Percentiles rank a stretch among this genome's conserved stretches.
Conservation (phyloP, 257 asterid species). For the Solanum neorickii region DNA sequence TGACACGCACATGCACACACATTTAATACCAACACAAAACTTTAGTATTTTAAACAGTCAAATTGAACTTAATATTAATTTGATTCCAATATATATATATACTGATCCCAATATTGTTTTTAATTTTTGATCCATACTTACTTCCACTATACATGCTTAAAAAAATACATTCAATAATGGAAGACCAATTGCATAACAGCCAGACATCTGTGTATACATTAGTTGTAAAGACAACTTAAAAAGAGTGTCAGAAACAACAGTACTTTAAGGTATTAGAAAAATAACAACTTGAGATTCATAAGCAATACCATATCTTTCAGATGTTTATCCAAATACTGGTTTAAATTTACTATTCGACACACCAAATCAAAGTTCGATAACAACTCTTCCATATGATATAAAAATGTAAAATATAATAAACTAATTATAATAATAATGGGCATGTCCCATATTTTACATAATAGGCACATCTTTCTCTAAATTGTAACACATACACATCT, state of each 20-base stretch:
- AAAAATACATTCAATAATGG: slow-evolving; percentile 14
- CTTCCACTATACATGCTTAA: slow-evolving; percentile 5
- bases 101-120: slow-evolving; percentile 8
- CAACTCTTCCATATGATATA: background rate
- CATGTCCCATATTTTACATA: background rate
- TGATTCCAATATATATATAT: slow-evolving; percentile 7
- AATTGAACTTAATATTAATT: slow-evolving; percentile 4
- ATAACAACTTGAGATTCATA: background rate
- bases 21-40: slow-evolving; percentile 19
- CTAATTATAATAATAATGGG: background rate
- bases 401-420: background rate
- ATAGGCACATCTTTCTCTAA: background rate
- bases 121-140: background rate
- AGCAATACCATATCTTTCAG: background rate
- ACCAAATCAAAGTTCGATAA: background rate
- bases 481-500: background rate
- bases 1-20: slow-evolving; percentile 25
- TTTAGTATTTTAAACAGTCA: slow-evolving; percentile 32
- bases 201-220: background rate
- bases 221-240: slow-evolving; percentile 13
- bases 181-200: background rate
- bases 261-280: slow-evolving; percentile 4
- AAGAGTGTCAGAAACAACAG: background rate
- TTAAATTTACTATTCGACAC: background rate
- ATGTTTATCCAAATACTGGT: background rate